Conservation (phyloP, 441 rosid species). For the Hura crepitans region DNA sequence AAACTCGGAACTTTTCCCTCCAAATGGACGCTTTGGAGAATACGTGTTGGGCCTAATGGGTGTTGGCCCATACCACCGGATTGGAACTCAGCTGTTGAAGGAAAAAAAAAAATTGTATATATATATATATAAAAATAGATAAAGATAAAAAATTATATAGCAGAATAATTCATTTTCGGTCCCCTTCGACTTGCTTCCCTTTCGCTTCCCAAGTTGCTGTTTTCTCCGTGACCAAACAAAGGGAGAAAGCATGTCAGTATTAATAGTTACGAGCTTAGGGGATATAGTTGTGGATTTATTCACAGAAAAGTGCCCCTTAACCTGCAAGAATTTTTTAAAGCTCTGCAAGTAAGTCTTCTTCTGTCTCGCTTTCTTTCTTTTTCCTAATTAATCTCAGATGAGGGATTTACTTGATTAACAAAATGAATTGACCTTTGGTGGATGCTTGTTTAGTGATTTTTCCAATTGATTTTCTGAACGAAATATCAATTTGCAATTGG, state of each 20-base stretch:
- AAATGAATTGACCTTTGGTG: not conserved
- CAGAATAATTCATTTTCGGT: not conserved
- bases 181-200: not conserved
- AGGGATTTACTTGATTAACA: not conserved
- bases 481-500: not conserved
- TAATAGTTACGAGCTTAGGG: constrained; percentile 76
- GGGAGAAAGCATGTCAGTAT: constrained; percentile 57
- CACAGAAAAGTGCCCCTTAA: constrained; percentile 66
- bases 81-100: not conserved
- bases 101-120: not conserved
- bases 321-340: constrained; percentile 89
- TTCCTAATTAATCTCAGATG: not conserved
- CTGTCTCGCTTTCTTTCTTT: not conserved
- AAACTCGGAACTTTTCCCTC: constrained; percentile 27
- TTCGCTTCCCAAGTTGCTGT: not conserved
- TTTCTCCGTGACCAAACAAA: constrained; percentile 9
- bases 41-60: not conserved
- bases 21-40: not conserved
- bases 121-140: too few relatives aligned
- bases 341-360: constrained; percentile 68
- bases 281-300: constrained; percentile 76
- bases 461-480: not conserved
- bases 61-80: not conserved
- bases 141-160: not conserved
- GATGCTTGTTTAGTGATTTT: not conserved